Evolutionary conservation across 352 stramenopile genomes (phyloP).

Genomic region (Phytophthora pinifolia): DNA sequence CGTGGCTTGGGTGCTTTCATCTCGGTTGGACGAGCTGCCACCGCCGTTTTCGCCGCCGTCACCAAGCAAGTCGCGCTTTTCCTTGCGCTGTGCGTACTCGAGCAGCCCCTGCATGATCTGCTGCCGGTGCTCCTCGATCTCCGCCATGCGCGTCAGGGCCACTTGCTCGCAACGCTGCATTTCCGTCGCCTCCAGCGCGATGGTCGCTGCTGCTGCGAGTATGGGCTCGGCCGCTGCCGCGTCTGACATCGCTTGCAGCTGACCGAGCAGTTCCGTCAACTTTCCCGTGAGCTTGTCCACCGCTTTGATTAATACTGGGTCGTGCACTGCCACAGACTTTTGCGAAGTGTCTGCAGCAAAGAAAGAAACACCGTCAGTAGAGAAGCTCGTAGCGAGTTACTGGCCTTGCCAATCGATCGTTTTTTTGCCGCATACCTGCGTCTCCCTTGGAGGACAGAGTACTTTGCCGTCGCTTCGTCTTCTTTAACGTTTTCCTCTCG

Average conservation of each 20-base stretch:
- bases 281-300: constrained; percentile 62
- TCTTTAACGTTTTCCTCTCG: constrained; percentile 20
- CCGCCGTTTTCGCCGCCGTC: constrained; percentile 6
- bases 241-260: constrained; percentile 31
- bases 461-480: constrained; percentile 21
- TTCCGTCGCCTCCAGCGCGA: constrained; percentile 51
- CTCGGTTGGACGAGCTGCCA: neutral
- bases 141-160: constrained; percentile 46
- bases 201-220: constrained; percentile 29
- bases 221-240: constrained; percentile 22
- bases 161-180: constrained; percentile 48
- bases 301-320: constrained; percentile 56
- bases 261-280: constrained; percentile 35
- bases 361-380: constrained; percentile 1
- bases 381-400: neutral
- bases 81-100: constrained; percentile 61
- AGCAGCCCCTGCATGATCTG: constrained; percentile 64
- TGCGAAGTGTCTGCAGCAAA: constrained; percentile 3
- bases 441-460: neutral
- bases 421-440: constrained; percentile 3
- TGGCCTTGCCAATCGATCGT: neutral
- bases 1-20: constrained; percentile 1
- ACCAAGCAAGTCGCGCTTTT: constrained; percentile 17
- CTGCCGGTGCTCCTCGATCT: constrained; percentile 65
- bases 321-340: constrained; percentile 46